Conservation (phyloP, 257 asterid genomes). For the Lantana camara region DNA sequence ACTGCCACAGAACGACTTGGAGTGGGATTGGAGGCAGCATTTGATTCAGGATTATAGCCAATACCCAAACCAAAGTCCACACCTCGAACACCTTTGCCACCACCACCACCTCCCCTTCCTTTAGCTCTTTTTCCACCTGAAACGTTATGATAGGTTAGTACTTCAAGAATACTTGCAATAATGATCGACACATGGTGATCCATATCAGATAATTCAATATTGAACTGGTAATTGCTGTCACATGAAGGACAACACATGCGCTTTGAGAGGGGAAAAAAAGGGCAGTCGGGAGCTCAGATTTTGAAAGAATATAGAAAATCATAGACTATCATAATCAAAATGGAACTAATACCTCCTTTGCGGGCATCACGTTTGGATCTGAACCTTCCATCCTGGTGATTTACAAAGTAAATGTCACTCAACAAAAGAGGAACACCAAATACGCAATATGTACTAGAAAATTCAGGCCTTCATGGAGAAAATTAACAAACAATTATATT, state of each 20-base stretch:
- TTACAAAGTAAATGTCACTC: constrained; percentile 45
- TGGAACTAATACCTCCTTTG: constrained; percentile 80
- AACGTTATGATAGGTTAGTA: constrained; percentile 29
- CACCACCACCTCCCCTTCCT: constrained; percentile 84
- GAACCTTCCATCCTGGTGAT: constrained; percentile 91
- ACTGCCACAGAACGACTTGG: constrained; percentile 72
- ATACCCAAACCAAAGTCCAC: constrained; percentile 95
- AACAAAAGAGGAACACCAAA: constrained; percentile 26
- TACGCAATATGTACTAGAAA: constrained; percentile 10
- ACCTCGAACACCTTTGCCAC: constrained; percentile 88
- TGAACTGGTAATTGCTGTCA: background rate
- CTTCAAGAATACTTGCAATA: background rate
- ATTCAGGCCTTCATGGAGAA: constrained; percentile 12
- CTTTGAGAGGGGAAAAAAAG: background rate
- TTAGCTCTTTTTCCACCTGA: constrained; percentile 93
- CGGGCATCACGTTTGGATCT: constrained; percentile 98
- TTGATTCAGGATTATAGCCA: constrained; percentile 76
- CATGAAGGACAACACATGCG: constrained; percentile 10
- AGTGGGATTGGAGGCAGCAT: constrained; percentile 39
- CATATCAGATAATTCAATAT: background rate
- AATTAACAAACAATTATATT: background rate
- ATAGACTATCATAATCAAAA: constrained; percentile 16
- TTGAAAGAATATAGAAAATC: constrained; percentile 16
- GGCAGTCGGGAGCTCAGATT: background rate
- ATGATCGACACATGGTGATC: background rate